Evolutionary conservation across 306 rosid genomes (phyloP).

Genomic region (Senna siamea): DNA sequence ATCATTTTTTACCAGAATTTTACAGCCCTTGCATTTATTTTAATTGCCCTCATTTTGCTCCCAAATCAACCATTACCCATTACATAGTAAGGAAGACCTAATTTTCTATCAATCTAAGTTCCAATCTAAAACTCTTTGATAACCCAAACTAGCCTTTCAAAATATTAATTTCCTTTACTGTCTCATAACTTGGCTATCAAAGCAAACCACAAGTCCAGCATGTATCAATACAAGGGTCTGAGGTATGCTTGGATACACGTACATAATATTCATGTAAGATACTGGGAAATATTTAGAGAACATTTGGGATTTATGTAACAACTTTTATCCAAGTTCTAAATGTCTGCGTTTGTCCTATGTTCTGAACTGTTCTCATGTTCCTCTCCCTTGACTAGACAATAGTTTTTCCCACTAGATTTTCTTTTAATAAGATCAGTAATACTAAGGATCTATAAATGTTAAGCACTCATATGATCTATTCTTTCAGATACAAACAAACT

Average conservation of each 20-base stretch:
- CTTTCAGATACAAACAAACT: slow-evolving; percentile 2
- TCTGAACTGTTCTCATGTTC: neutral
- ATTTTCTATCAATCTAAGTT: neutral
- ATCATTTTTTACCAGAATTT: neutral
- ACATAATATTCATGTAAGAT: neutral
- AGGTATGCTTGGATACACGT: neutral
- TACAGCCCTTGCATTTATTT: neutral
- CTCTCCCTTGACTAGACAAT: neutral
- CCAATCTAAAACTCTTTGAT: neutral
- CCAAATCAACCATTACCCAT: neutral
- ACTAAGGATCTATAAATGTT: neutral
- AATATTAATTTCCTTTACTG: too few species aligned
- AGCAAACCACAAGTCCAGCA: neutral
- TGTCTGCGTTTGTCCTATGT: neutral
- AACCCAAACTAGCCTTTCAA: neutral
- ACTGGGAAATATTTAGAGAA: neutral
- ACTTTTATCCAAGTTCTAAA: neutral
- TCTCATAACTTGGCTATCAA: neutral
- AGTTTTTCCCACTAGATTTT: neutral
- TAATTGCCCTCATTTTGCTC: neutral
- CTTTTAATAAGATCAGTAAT: neutral
- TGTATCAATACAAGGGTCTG: too few species aligned
- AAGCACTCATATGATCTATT: neutral
- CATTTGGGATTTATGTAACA: neutral
- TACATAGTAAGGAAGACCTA: neutral